Percentiles rank a stretch among this genome's conserved stretches.
Evolutionary conservation across 1,139 yeast species (phyloP).

Genomic region (Yamadazyma jaroonii): DNA sequence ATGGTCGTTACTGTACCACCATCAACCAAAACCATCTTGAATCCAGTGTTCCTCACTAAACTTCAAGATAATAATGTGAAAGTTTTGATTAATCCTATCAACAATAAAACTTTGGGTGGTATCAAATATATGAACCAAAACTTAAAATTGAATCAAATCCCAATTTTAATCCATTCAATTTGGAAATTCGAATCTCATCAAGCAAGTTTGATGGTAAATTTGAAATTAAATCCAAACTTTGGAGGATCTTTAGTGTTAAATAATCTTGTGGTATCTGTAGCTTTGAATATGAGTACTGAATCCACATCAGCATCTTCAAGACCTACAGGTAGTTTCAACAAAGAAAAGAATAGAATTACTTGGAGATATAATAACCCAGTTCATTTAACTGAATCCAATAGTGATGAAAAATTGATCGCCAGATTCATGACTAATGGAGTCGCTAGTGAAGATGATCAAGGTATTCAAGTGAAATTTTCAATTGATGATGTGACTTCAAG

Average conservation of each 20-base stretch:
- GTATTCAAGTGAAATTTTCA: constrained; percentile 65
- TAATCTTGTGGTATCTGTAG: constrained; percentile 69
- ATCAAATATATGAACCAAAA: constrained; percentile 53
- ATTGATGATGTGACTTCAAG: constrained; percentile 23
- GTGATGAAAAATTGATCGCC: constrained; percentile 65
- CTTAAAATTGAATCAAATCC: constrained; percentile 47
- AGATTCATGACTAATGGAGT: constrained; percentile 63
- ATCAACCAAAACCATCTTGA: constrained; percentile 36
- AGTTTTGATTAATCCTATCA: constrained; percentile 36
- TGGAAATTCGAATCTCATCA: constrained; percentile 89
- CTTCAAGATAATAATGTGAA: constrained; percentile 25
- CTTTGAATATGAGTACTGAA: constrained; percentile 40
- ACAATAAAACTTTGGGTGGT: constrained; percentile 67
- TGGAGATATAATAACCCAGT: constrained; percentile 69
- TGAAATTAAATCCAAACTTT: constrained; percentile 57
- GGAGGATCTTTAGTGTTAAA: constrained; percentile 43
- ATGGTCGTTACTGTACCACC: constrained; percentile 30
- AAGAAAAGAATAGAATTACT: constrained; percentile 78
- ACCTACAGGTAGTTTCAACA: constrained; percentile 87
- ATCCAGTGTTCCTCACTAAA: constrained; percentile 41
- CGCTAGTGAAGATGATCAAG: constrained; percentile 66
- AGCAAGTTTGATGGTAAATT: constrained; percentile 76
- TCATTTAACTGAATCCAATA: constrained; percentile 26
- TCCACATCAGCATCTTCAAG: constrained; percentile 77
- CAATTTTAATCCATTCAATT: constrained; percentile 72